Evolutionary conservation across 164 flowering plant species (phyloP), one percentile per base, ranked within the genome.

Genomic region (Santalum album): DNA sequence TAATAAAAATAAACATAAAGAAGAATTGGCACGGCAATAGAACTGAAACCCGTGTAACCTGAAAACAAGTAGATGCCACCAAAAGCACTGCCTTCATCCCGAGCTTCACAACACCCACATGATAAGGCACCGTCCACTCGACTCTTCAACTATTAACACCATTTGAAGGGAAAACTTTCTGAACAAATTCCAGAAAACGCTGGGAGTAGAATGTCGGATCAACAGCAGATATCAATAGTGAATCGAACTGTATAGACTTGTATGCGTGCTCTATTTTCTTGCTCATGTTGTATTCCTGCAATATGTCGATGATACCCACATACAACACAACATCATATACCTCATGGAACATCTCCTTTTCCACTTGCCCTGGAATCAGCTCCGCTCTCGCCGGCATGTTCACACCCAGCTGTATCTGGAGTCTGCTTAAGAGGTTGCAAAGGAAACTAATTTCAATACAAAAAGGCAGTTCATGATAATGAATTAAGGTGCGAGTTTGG

Each of bases 361-460:
- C 76, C 47, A 76, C 72, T 38, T 75, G 64, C 32, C 70, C 78
- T 6, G 78, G 77, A 25, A 73, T 76, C 54, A 51, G 81, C 74
- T 94, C 97, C 35, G 99, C 99, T 61, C 96, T 73, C 21, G 99
- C 90, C 47, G 99, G 97, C 99, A 94, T 83, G 76, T 90, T 94
- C 55, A 94, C 97, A n/a, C 99, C 99, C 24, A 89, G 90, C 71
- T 89, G 99, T 68, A 92, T 89, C 60, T 89, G 99, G 19, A 92
- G 78, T 59, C 99, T 89, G 91, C 52, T 56, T 25, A 52, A 55
- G 6, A 25, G 19, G 36, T 40, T 2, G 36, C 7, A 49, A 16
- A 22, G 24, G 26, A 26, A 29, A 29, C 34, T 3, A 4, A 29
- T 29, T 9, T 3, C 34, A 29, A 29, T 29, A 3, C 9, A n/a